Evolutionary conservation across 1,139 yeast species (phyloP).

Genomic region (Meyerozyma guilliermondii): DNA sequence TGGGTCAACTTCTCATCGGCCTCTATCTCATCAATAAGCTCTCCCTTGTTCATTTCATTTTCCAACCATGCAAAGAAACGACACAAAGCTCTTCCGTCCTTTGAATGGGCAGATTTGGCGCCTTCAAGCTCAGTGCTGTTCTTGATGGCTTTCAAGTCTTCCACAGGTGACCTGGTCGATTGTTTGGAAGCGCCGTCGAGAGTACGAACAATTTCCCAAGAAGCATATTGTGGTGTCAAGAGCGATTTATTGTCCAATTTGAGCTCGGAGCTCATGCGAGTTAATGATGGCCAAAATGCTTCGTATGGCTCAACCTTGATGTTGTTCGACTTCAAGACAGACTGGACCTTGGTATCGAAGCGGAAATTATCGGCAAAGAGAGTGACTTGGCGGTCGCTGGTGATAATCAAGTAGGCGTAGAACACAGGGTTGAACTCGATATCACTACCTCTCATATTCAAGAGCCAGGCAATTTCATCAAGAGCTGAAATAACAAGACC

Average conservation of each 20-base stretch:
- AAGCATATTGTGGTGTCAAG: slow-evolving; percentile 59
- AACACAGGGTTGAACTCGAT: slow-evolving; percentile 91
- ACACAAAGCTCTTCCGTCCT: slow-evolving; percentile 81
- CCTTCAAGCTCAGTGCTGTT: slow-evolving; percentile 70
- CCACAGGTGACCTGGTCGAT: slow-evolving; percentile 57
- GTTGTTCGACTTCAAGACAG: slow-evolving; percentile 30
- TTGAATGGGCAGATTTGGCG: slow-evolving; percentile 71
- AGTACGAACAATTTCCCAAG: slow-evolving; percentile 76
- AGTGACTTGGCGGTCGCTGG: slow-evolving; percentile 39
- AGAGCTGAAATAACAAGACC: slow-evolving; percentile 59
- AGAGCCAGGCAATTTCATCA: slow-evolving; percentile 91
- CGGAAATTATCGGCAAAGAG: slow-evolving; percentile 53
- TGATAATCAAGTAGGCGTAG: slow-evolving; percentile 68
- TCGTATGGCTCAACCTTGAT: slow-evolving; percentile 50
- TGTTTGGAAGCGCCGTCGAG: slow-evolving; percentile 37
- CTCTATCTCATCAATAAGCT: slow-evolving; percentile 67
- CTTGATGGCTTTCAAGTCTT: slow-evolving; percentile 72
- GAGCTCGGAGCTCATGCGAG: slow-evolving; percentile 36
- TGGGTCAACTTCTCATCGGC: slow-evolving; percentile 69
- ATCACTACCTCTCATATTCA: slow-evolving; percentile 82
- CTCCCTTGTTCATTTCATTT: slow-evolving; percentile 46
- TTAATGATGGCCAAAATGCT: slow-evolving; percentile 50
- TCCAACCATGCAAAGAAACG: slow-evolving; percentile 88
- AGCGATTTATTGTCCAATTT: slow-evolving; percentile 38
- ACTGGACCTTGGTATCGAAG: slow-evolving; percentile 26